Base-by-base conservation (phyloP, 768 basidiomycete species). In the Lyophyllum decastes region DNA sequence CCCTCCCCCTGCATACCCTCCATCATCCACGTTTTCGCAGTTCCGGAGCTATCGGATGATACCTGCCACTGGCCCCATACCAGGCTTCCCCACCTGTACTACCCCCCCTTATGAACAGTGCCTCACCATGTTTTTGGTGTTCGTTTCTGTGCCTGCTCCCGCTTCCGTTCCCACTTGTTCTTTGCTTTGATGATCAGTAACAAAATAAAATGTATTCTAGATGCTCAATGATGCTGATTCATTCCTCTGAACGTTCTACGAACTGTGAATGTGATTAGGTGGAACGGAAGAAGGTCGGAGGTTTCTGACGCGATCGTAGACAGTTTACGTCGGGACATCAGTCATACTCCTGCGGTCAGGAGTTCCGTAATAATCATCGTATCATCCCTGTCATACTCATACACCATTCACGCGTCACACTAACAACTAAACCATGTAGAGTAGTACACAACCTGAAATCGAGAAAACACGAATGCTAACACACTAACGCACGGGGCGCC, bases 201-300 rank as follows among this genome's bases (percentile, higher is more conserved):
- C 40, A 19, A 52, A 41, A 44, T 44, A 26, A 35, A 40, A 51
- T 51, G 49, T 52, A 52, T 33, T 43, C 25, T 52, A 52, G 52
- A 44, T 30, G 35, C 35, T 17, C 14, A n/a, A n/a, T n/a, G n/a
- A n/a, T 38, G 35, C 35, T 38, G 35, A 38, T 38, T 38, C 14
- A 38, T 38, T 38, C 14, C 6, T 16, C 35, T 30, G 30, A 10
- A 30, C 10, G 30, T 30, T 30, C 10, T 10, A 10, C 30, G n/a
- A 30, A 30, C 30, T 30, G 30, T 30, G 30, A 10, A 30, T 30
- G 10, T 30, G 30, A 30, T 30, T 10, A 30, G 30, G 5, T 5
- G 30, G 30, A 30, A n/a, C n/a, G n/a, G n/a, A n/a, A n/a, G n/a
- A n/a, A n/a, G n/a, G n/a, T n/a, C n/a, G n/a, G n/a, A n/a, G n/a